Evolutionary conservation across 805 yeast species (phyloP).

Genomic region (Hanseniaspora occidentalis): DNA sequence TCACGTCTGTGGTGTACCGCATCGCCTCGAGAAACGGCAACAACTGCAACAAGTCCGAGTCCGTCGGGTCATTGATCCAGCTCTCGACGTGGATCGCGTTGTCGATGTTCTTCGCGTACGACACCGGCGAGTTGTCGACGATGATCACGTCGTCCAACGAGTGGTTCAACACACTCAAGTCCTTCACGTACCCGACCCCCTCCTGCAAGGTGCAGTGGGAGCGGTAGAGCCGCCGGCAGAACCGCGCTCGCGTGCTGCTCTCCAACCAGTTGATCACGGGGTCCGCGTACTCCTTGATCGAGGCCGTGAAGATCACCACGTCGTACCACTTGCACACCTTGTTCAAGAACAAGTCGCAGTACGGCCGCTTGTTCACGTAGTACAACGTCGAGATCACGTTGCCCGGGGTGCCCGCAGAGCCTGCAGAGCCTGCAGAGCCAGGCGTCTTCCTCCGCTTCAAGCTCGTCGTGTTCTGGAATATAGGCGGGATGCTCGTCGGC

Average conservation of each 20-base stretch:
- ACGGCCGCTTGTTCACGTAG: conserved; percentile 85
- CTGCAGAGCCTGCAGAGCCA: too few species aligned
- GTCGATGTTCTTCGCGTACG: conserved; percentile 70
- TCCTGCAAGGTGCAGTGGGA: conserved; percentile 63
- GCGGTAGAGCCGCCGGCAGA: conserved; percentile 60
- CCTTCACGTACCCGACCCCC: conserved; percentile 82
- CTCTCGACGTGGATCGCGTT: conserved; percentile 94
- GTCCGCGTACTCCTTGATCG: conserved; percentile 90
- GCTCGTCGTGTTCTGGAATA: not conserved
- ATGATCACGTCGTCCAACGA: conserved; percentile 32
- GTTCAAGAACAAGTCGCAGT: conserved; percentile 70
- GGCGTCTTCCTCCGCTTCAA: not conserved
- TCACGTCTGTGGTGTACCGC: conserved; percentile 72
- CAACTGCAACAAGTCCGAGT: conserved; percentile 66
- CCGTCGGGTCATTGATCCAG: conserved; percentile 96
- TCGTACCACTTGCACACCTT: conserved; percentile 81
- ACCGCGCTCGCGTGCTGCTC: conserved; percentile 34
- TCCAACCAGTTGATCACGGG: conserved; percentile 93
- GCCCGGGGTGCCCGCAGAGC: conserved; percentile 27
- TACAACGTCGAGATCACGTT: conserved; percentile 68
- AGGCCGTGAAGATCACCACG: conserved; percentile 85
- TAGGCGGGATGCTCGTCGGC: conserved; percentile 1
- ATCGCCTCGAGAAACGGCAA: conserved; percentile 65
- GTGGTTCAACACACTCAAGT: conserved; percentile 25
- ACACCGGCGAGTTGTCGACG: conserved; percentile 86